Percentiles rank a stretch among this genome's conserved stretches.
phyloP scores from a whole-genome alignment of 2,329 filamentous ascomycete genomes.

The Graphilbum ipis-grandicollis region DNA sequence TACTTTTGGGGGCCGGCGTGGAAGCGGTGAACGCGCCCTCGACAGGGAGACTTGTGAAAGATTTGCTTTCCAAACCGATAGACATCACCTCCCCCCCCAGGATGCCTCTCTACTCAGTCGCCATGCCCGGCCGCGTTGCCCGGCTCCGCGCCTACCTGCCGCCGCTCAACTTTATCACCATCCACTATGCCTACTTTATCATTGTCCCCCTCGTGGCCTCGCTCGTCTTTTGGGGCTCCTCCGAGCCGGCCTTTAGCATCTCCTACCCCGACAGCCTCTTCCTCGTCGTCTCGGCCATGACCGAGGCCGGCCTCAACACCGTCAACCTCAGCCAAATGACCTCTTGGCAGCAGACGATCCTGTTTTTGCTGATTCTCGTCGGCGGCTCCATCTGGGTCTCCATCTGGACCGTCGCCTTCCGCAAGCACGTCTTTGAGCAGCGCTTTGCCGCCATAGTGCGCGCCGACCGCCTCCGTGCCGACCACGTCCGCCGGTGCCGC shows the following conservation, averaged over 20 bases:
- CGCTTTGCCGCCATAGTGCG: constrained; percentile 37
- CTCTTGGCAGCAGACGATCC: constrained; percentile 46
- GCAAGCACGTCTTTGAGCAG: constrained; percentile 43
- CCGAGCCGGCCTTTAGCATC: constrained; percentile 31
- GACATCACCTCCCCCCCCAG: no score
- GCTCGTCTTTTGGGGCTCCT: constrained; percentile 40
- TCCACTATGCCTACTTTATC: constrained; percentile 52
- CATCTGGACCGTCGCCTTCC: constrained; percentile 41
- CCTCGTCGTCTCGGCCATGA: constrained; percentile 47
- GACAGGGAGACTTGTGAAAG: no score
- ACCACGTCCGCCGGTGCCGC: no score
- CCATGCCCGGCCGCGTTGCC: not conserved
- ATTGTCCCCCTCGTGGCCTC: constrained; percentile 33
- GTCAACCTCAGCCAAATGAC: constrained; percentile 45
- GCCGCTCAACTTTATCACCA: constrained; percentile 40
- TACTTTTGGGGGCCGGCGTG: no score
- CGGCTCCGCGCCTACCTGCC: constrained; percentile 13
- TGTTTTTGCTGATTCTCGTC: constrained; percentile 45
- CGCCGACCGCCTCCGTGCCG: constrained; percentile 17
- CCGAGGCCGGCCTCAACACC: constrained; percentile 45
- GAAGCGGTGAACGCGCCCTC: no score
- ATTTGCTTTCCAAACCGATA: no score
- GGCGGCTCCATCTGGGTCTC: constrained; percentile 49
- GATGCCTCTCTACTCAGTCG: no score
- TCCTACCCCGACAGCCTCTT: constrained; percentile 48